phyloP scores from a whole-genome alignment of 1,284 basidiomycete genomes.

The Austroboletus niveus region DNA sequence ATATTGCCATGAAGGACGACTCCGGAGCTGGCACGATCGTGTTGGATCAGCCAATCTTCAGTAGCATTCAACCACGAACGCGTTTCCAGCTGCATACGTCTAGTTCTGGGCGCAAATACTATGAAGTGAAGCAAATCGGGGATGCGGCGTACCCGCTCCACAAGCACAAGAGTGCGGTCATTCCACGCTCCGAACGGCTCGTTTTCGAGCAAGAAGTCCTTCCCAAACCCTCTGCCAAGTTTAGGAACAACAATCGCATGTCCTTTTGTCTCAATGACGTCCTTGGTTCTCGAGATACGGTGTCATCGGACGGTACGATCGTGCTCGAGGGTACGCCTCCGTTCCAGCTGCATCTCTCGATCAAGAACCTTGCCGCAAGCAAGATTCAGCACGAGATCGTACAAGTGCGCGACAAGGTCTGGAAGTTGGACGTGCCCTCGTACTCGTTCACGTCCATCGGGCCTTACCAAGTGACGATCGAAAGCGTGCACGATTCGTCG shows the following conservation, averaged over 20 bases:
- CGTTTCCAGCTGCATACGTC: slow-evolving; percentile 84
- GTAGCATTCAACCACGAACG: slow-evolving; percentile 80
- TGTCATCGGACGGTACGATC: slow-evolving; percentile 56
- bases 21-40: slow-evolving; percentile 60
- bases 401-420: slow-evolving; percentile 57
- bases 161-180: slow-evolving; percentile 56
- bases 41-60: slow-evolving; percentile 74
- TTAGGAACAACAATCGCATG: slow-evolving; percentile 64
- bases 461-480: slow-evolving; percentile 76
- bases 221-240: slow-evolving; percentile 73
- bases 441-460: slow-evolving; percentile 78
- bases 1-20: slow-evolving; percentile 63
- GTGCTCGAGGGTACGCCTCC: slow-evolving; percentile 80
- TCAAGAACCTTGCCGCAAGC: slow-evolving; percentile 73
- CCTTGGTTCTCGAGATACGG: slow-evolving; percentile 52
- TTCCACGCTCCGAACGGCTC: slow-evolving; percentile 61
- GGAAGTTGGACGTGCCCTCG: slow-evolving; percentile 74
- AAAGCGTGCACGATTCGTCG: slow-evolving; percentile 74
- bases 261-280: slow-evolving; percentile 77
- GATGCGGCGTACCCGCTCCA: slow-evolving; percentile 84
- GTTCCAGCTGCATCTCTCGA: slow-evolving; percentile 74
- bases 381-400: slow-evolving; percentile 60
- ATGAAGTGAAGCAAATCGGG: slow-evolving; percentile 85
- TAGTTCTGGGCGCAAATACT: slow-evolving; percentile 79
- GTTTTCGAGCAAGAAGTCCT: slow-evolving; percentile 85